Conservation (phyloP, 106 monocot genomes). For the Dactylorhiza incarnata region DNA sequence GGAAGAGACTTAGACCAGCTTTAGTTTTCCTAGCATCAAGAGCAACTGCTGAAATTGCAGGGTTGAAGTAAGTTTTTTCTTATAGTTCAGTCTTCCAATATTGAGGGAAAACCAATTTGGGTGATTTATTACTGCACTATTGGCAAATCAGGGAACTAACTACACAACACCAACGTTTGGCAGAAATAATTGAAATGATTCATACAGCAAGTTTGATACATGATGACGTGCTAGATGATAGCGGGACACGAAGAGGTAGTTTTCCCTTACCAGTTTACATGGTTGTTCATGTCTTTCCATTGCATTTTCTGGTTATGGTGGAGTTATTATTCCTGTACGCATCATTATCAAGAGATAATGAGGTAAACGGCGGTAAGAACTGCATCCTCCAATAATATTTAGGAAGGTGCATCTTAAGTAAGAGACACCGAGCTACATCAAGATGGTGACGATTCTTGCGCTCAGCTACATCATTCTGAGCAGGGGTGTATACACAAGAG, state of each 20-base stretch:
- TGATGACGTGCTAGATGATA: conserved; percentile 97
- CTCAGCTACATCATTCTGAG: no score
- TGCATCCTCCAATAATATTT: no score
- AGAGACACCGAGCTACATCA: no score
- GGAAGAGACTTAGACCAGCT: conserved; percentile 90
- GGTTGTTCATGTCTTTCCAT: background rate
- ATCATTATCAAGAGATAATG: no score
- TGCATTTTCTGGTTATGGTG: background rate
- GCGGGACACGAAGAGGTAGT: conserved; percentile 84
- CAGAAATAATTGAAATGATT: conserved; percentile 99
- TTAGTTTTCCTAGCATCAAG: conserved; percentile 89
- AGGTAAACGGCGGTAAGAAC: no score
- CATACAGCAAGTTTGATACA: conserved; percentile 99
- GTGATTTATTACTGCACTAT: conserved; percentile 12
- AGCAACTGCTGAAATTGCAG: conserved; percentile 68
- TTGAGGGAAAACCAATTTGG: background rate
- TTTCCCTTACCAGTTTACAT: background rate
- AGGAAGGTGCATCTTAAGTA: no score
- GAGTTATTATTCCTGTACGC: no score
- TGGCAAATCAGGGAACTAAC: conserved; percentile 65
- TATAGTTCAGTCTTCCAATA: background rate
- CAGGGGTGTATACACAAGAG: no score
- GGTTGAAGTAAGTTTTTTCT: conserved; percentile 59
- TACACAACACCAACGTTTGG: conserved; percentile 66
- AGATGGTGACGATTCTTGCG: no score